Base-by-base conservation (phyloP, 108 stramenopile species). In the Fragilariopsis cylindrus region DNA sequence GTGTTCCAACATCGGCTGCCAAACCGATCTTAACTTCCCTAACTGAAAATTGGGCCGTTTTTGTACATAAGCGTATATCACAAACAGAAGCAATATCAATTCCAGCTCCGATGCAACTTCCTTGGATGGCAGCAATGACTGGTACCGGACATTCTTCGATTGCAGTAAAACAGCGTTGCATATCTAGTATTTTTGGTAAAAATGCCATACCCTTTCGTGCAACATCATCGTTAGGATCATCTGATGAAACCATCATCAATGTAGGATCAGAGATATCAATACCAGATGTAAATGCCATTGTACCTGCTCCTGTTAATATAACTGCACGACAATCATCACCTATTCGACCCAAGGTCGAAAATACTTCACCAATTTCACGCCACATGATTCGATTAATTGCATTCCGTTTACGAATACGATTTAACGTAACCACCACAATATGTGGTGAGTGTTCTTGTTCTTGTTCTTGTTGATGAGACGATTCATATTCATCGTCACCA, bases 1-100 rank as follows among this genome's bases (percentile, higher is more conserved):
- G 68, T 9, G 92, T 93, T 15, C 92, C 92, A 4, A 93, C 88
- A 70, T 93, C 92, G 16, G 92, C 92, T 8, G 92, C 92, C 19
- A 93, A 64, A 3, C 92, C 92, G 40, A 93, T 63, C 70, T 84
- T 52, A 13, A 85, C 89, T 74, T 93, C 92, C 30, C 88, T 65
- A 1, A 90, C 82, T 45, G 85, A 82, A 81, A 90, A 93, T 4
- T 19, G 76, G 42, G 88, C 75, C 53, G 76, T 75, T 8, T 78
- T 68, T 21, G 88, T 74, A 47, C 85, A 87, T 8, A 90, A 62
- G 39, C 92, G 84, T 40, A 93, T 80, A 72, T 93, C 89, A 18
- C 88, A 86, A 62, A 80, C 86, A 68, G 83, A 87, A 9, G 67
- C 71, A 54, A 93, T 53, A 74, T 93, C 92, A 11, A 93, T 65